Evolutionary conservation across 2,329 filamentous ascomycete species (phyloP), one percentile per base, ranked within the genome.

Genomic region (Trichoderma brevicompactum): DNA sequence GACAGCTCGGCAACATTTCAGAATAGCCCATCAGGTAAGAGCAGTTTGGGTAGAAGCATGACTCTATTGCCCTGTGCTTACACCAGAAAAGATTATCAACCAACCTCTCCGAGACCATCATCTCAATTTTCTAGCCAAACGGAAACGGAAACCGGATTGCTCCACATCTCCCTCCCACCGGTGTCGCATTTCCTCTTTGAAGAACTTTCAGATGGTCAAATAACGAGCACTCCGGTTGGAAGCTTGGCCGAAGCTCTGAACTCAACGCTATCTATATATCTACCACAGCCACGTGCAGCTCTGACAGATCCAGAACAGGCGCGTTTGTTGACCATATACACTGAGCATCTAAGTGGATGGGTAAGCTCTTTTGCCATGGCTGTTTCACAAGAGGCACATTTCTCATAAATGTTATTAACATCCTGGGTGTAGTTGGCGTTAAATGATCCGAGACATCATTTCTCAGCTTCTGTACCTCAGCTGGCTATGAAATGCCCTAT

Each of bases 401-500:
- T 32, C 7, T 28, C 7, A n/a, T 1, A 5, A 41, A n/a, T 34
- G 17, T 7, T 8, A 15, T 15, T 38, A 32, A 23, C n/a, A 17
- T 10, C 5, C 15, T 34, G 15, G 13, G 19, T 34, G 32, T 7
- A 65, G 63, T 40, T 65, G 17, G 63, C 46, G 10, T 32, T 65
- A 36, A 65, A 58, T 19, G 63, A 65, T 52, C 63, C 63, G 8
- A 48, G 55, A 23, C 55, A 49, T 19, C 63, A 65, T 44, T 65
- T 65, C 40, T 48, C 63, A 5, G 53, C 53, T 7, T 56, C 43
- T 13, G 55, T 65, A 13, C 63, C 63, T 32, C 63, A 65, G 9
- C 17, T 65, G 17, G 63, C 63, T 23, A 65, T 65, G 53, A 58
- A 46, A 50, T 65, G 63, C 7, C 63, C 63, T 17, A 65, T 65